A percentile compares a stretch with the other conserved stretches of the same genome.
Conservation (phyloP, 2,329 filamentous ascomycete species). For the Aspergillus fructus region DNA sequence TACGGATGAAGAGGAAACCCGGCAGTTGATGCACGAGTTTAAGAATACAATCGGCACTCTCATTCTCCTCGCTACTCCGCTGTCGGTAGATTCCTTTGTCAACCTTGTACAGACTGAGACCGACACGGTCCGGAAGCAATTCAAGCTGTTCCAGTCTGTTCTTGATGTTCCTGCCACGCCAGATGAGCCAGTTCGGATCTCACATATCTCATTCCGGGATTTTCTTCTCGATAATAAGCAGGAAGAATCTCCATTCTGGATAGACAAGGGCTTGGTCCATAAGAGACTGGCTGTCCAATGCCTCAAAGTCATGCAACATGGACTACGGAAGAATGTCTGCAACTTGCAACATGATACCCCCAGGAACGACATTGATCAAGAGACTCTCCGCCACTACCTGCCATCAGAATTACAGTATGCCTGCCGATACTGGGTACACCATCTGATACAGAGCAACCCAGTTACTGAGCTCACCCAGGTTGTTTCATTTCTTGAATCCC, state of each 20-base stretch:
- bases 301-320: constrained; percentile 20
- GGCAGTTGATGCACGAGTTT: not conserved
- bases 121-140: not conserved
- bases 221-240: not conserved
- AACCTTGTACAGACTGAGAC: not conserved
- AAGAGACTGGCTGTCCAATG: constrained; percentile 14
- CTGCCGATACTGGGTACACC: constrained; percentile 30
- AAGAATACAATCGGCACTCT: not conserved
- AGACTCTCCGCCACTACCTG: constrained; percentile 1
- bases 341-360: constrained; percentile 8
- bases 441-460: constrained; percentile 17
- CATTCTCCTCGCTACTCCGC: not conserved
- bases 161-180: not conserved
- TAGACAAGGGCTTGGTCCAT: too few relatives aligned
- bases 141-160: not conserved
- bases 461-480: too few relatives aligned
- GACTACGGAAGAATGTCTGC: constrained; percentile 18
- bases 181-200: not conserved
- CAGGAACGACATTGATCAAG: constrained; percentile 4
- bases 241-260: constrained; percentile 7
- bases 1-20: not conserved
- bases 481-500: constrained; percentile 6
- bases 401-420: constrained; percentile 24
- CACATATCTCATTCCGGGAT: not conserved
- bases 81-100: not conserved